Percentiles rank a stretch among this genome's conserved stretches.
Evolutionary conservation across 2,329 filamentous ascomycete genomes (phyloP).

Genomic region (Diplodia corticola): DNA sequence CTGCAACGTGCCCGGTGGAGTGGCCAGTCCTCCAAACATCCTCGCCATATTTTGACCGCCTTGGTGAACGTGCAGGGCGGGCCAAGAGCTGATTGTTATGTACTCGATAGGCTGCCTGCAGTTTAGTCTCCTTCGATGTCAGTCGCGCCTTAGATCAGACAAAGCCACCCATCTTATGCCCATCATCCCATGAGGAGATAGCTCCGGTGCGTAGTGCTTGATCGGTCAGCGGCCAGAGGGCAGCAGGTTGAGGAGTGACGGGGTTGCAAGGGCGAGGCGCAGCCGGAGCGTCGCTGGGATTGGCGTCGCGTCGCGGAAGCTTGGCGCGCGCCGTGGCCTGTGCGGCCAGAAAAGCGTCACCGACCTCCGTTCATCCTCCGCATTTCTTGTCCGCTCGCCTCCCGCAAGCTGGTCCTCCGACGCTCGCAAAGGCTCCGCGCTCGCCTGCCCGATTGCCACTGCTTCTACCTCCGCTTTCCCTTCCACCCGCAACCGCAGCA

Average conservation of each 20-base stretch:
- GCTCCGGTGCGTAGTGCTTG: too few relatives aligned
- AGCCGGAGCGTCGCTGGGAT: not conserved
- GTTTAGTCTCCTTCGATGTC: not conserved
- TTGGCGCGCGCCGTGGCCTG: not conserved
- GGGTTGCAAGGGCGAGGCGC: not conserved
- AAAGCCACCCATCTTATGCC: not conserved
- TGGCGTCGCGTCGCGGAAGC: not conserved
- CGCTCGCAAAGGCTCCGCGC: not conserved
- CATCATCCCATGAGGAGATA: too few relatives aligned
- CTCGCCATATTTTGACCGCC: slow-evolving; percentile 25
- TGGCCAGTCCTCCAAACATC: slow-evolving; percentile 35
- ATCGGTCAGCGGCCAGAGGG: not conserved
- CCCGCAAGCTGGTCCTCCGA: not conserved
- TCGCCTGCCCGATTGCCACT: not conserved
- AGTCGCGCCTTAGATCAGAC: not conserved
- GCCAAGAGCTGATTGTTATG: not conserved
- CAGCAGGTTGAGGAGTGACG: not conserved
- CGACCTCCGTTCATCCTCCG: not conserved
- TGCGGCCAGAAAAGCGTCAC: slow-evolving; percentile 20
- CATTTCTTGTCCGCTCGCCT: slow-evolving; percentile 9
- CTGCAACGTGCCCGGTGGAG: slow-evolving; percentile 47
- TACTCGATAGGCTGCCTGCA: not conserved
- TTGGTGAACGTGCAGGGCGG: not conserved
- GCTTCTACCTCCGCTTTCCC: not conserved
- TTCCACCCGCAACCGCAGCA: not conserved